Conservation (phyloP, 31 red algal species). For the Asparagopsis taxiformis region DNA sequence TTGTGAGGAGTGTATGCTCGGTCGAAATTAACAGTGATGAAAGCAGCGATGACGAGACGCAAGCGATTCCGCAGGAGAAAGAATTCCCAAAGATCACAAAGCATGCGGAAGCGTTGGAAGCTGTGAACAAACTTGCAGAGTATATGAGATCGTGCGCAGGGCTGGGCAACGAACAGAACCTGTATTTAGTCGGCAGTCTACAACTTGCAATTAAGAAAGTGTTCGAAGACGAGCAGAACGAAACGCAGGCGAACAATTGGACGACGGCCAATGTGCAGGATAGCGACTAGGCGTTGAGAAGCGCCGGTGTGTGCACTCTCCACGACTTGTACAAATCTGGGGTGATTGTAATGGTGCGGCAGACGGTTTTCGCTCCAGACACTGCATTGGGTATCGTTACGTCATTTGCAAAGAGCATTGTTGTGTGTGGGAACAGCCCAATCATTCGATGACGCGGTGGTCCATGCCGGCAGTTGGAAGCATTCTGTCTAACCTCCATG, state of each 20-base stretch:
- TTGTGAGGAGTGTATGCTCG: conserved; percentile 17
- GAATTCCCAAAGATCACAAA: not conserved
- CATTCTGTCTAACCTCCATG: too few species aligned
- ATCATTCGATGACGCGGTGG: too few species aligned
- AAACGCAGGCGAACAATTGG: conserved; percentile 6
- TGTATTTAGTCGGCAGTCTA: conserved; percentile 19
- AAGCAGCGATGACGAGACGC: conserved; percentile 7
- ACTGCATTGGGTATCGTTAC: too few species aligned
- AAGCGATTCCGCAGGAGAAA: not conserved
- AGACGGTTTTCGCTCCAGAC: too few species aligned
- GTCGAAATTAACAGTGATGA: not conserved
- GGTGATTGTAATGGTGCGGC: too few species aligned
- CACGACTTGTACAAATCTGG: too few species aligned
- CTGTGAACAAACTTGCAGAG: conserved; percentile 12
- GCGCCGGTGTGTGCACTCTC: too few species aligned
- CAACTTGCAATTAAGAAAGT: conserved; percentile 13
- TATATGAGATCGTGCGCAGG: not conserved
- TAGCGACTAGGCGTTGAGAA: not conserved
- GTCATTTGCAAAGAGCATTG: too few species aligned
- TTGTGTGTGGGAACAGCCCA: too few species aligned
- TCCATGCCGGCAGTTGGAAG: too few species aligned
- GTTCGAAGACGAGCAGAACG: not conserved
- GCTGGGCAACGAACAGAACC: not conserved
- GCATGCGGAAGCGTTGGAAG: conserved; percentile 2
- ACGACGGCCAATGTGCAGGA: not conserved